Conservation (phyloP, 1,284 basidiomycete genomes). For the Trichosporon faecale region DNA sequence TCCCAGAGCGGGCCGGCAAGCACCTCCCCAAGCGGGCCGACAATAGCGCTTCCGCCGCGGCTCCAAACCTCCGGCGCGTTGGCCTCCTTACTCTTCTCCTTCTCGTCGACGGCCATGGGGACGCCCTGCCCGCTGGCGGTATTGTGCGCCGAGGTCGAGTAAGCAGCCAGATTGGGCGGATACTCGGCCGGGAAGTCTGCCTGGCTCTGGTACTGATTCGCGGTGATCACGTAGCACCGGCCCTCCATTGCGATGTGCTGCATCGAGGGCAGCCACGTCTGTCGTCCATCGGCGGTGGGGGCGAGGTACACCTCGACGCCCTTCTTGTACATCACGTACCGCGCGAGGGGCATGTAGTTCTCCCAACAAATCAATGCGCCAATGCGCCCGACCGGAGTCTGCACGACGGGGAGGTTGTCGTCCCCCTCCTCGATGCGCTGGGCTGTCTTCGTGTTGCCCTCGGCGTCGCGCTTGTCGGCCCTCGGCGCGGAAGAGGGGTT, state of each 20-base stretch:
- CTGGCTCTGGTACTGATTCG: conserved; percentile 36
- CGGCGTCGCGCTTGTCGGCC: conserved; percentile 37
- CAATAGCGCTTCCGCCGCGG: conserved; percentile 64
- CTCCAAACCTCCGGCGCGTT: conserved; percentile 29
- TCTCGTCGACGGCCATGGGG: background rate
- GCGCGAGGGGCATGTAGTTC: conserved; percentile 68
- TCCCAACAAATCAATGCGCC: conserved; percentile 72
- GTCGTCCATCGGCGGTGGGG: conserved; percentile 61
- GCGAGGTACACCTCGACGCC: conserved; percentile 51
- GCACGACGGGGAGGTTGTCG: conserved; percentile 48
- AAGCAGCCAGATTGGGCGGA: conserved; percentile 24
- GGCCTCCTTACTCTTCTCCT: background rate
- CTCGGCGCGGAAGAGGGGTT: conserved; percentile 24
- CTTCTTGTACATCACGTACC: conserved; percentile 45
- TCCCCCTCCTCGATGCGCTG: conserved; percentile 16
- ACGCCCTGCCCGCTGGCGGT: background rate
- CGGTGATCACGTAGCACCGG: conserved; percentile 68
- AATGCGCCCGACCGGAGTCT: conserved; percentile 54
- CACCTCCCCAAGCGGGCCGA: conserved; percentile 64
- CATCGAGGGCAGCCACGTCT: conserved; percentile 65
- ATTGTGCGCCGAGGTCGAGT: conserved; percentile 13
- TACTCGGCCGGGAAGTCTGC: conserved; percentile 36
- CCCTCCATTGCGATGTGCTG: conserved; percentile 71
- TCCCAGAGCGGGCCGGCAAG: conserved; percentile 66
- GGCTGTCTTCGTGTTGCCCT: conserved; percentile 17